Evolutionary conservation across 306 rosid species (phyloP).

Genomic region (Astragalus membranaceus): DNA sequence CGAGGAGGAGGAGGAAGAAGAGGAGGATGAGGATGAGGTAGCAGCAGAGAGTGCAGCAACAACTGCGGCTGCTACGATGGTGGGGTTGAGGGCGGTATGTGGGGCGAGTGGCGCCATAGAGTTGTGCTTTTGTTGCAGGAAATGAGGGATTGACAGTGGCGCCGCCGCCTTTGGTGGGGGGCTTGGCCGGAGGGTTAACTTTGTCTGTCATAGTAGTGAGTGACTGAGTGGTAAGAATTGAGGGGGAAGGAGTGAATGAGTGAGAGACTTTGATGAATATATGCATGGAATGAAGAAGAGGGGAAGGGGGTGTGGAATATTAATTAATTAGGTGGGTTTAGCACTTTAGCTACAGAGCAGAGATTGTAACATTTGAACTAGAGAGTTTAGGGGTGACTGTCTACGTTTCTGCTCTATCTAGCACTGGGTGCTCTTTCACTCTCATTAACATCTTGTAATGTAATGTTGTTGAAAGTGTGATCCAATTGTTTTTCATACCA

Average conservation of each 20-base stretch:
- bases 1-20: conserved; percentile 43
- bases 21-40: conserved; percentile 46
- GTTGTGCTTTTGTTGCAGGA: conserved; percentile 62
- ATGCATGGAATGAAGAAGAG: background rate
- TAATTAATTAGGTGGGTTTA: no score
- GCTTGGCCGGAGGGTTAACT: conserved; percentile 57
- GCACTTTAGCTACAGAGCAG: background rate
- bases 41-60: conserved; percentile 57
- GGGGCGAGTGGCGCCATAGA: conserved; percentile 61
- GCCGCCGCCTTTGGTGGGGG: conserved; percentile 20
- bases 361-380: conserved; percentile 32
- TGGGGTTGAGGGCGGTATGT: conserved; percentile 65
- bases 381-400: background rate
- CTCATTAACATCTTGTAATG: background rate
- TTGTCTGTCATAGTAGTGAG: conserved; percentile 51
- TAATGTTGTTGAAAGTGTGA: background rate
- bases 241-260: background rate
- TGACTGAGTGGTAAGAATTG: background rate
- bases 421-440: background rate
- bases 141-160: conserved; percentile 26
- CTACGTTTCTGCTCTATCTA: background rate
- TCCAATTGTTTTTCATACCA: no score
- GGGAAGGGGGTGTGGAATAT: background rate
- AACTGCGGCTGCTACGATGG: conserved; percentile 42
- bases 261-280: background rate